These are phyloP conservation scores for Lizanozyma gosingica DNA, from an alignment of 1,139 yeast species.

Conservation along the genomic window DNA sequence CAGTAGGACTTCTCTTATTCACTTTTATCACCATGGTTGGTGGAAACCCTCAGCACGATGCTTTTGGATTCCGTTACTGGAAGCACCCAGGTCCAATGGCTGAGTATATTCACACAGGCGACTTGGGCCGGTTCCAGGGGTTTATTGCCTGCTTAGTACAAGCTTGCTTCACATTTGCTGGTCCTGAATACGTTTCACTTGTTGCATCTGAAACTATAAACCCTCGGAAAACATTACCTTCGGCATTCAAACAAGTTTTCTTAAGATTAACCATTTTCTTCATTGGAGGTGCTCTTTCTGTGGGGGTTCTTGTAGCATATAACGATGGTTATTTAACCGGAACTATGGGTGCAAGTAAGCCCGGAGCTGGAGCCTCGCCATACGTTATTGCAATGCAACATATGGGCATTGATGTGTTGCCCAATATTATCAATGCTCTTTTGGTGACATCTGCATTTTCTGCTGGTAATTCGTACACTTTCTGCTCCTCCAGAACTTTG, in stretches of 20 bases:
- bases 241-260: constrained; percentile 71
- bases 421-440: constrained; percentile 55
- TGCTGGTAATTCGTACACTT: constrained; percentile 67
- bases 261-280: constrained; percentile 64
- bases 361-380: constrained; percentile 14
- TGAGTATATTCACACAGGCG: constrained; percentile 45
- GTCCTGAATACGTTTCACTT: constrained; percentile 81
- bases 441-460: constrained; percentile 57
- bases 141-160: constrained; percentile 53
- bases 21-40: constrained; percentile 80
- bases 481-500: constrained; percentile 48
- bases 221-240: constrained; percentile 71
- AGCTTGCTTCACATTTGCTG: constrained; percentile 67
- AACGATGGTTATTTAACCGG: constrained; percentile 15
- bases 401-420: constrained; percentile 29
- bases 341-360: constrained; percentile 4
- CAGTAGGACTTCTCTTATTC: constrained; percentile 63
- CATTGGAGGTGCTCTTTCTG: constrained; percentile 40
- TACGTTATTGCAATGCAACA: constrained; percentile 17
- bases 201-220: constrained; percentile 74
- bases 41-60: constrained; percentile 63
- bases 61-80: constrained; percentile 65
- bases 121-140: constrained; percentile 62
- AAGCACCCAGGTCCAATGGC: constrained; percentile 40
- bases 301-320: constrained; percentile 31